A percentile compares a stretch with the other conserved stretches of the same genome.
Evolutionary conservation across 1,139 yeast species (phyloP).

Genomic region (Saccharomyces hybrid): DNA sequence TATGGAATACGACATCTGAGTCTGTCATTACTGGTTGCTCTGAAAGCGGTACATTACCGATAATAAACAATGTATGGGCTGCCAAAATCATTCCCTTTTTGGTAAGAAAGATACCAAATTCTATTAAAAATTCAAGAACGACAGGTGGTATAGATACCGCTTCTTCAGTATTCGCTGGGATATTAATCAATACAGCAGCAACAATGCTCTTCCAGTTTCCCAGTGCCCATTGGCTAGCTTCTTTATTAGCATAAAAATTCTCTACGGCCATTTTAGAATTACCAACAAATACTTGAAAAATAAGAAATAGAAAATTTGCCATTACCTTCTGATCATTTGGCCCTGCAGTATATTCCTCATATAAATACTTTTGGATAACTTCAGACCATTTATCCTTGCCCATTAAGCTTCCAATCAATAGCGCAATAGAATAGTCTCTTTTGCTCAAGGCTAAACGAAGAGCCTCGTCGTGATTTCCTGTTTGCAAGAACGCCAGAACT

Average conservation of each 20-base stretch:
- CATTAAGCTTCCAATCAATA: slow-evolving; percentile 58
- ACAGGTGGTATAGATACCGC: slow-evolving; percentile 31
- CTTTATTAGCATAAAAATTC: slow-evolving; percentile 38
- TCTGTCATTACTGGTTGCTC: slow-evolving; percentile 17
- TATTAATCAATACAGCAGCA: slow-evolving; percentile 35
- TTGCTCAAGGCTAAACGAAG: slow-evolving; percentile 52
- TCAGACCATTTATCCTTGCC: slow-evolving; percentile 57
- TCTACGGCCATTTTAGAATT: slow-evolving; percentile 48
- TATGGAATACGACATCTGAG: slow-evolving; percentile 20
- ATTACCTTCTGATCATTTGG: slow-evolving; percentile 42
- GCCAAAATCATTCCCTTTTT: slow-evolving; percentile 37
- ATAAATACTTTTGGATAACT: slow-evolving; percentile 46
- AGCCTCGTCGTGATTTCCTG: slow-evolving; percentile 64
- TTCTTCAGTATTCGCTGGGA: slow-evolving; percentile 3
- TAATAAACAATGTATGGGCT: slow-evolving; percentile 41
- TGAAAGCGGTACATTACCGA: slow-evolving; percentile 44
- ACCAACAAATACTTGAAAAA: slow-evolving; percentile 62
- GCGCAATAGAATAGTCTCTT: slow-evolving; percentile 72
- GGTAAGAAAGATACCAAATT: slow-evolving; percentile 46
- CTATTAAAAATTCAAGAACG: slow-evolving; percentile 41
- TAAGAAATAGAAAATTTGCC: slow-evolving; percentile 41
- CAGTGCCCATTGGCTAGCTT: slow-evolving; percentile 42
- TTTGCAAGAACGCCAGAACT: slow-evolving; percentile 37
- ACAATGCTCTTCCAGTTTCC: slow-evolving; percentile 47
- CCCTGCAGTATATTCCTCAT: slow-evolving; percentile 37